Conservation (phyloP, 2,329 filamentous ascomycete species). For the Xylariaceae sp. region DNA sequence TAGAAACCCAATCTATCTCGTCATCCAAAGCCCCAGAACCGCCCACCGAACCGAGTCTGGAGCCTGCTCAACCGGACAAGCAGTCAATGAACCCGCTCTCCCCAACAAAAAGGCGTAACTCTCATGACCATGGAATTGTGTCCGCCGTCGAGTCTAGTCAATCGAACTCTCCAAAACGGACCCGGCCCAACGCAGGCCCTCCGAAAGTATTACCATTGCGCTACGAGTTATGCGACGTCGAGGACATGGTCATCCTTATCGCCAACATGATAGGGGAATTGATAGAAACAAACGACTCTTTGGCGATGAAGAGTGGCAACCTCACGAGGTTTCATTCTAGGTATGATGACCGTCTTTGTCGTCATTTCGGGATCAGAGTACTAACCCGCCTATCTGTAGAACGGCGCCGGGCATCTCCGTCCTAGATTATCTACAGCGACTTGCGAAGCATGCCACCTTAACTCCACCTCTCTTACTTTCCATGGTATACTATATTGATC, state of each 20-base stretch:
- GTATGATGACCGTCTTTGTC: slow-evolving; percentile 51
- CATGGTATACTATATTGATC: slow-evolving; percentile 99
- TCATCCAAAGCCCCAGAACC: slow-evolving; percentile 33
- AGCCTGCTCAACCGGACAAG: slow-evolving; percentile 28
- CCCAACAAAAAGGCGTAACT: slow-evolving; percentile 53
- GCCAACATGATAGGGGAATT: slow-evolving; percentile 95
- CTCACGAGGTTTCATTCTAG: slow-evolving; percentile 95
- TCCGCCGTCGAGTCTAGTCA: slow-evolving; percentile 42
- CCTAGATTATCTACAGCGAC: slow-evolving; percentile 87
- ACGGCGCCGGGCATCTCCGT: slow-evolving; percentile 90
- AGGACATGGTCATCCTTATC: slow-evolving; percentile 89
- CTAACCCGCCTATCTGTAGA: slow-evolving; percentile 42
- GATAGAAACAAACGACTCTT: slow-evolving; percentile 88
- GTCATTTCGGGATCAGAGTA: neutral
- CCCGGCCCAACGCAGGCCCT: slow-evolving; percentile 56
- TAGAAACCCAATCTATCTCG: slow-evolving; percentile 25
- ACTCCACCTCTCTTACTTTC: slow-evolving; percentile 93
- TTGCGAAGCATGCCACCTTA: slow-evolving; percentile 92
- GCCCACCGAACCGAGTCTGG: slow-evolving; percentile 36
- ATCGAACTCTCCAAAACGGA: slow-evolving; percentile 57
- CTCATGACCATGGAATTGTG: slow-evolving; percentile 44
- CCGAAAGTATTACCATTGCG: slow-evolving; percentile 69
- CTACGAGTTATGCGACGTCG: slow-evolving; percentile 83
- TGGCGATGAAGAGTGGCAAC: slow-evolving; percentile 83
- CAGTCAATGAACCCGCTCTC: slow-evolving; percentile 38